phyloP scores from a whole-genome alignment of 441 rosid species.

The Codiaeum variegatum region DNA sequence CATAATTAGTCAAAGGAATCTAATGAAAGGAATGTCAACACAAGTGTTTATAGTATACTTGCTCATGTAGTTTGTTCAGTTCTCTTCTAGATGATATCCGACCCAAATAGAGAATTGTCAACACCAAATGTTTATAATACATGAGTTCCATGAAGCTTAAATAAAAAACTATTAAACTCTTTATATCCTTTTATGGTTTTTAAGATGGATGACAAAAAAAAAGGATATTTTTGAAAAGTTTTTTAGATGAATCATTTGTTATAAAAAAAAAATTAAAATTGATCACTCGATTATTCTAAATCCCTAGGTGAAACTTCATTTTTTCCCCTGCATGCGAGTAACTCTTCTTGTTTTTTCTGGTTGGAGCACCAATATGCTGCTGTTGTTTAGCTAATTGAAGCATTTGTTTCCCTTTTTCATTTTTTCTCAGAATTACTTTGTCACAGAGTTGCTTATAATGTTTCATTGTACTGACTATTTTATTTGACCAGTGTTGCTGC shows the following conservation, averaged over 20 bases:
- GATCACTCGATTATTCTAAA: neutral
- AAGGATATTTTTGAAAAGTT: too few species aligned
- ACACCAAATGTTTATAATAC: neutral
- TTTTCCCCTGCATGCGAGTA: neutral
- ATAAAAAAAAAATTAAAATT: too few species aligned
- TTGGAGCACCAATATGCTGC: neutral
- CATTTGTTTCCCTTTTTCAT: neutral
- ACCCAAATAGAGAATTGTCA: too few species aligned
- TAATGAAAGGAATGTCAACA: neutral
- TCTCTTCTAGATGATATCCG: too few species aligned
- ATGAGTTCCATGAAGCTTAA: neutral
- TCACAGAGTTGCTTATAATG: neutral
- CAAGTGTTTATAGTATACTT: too few species aligned
- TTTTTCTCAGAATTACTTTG: neutral
- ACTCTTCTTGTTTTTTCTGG: neutral
- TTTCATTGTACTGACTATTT: slow-evolving; percentile 12
- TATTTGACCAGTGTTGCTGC: slow-evolving; percentile 18
- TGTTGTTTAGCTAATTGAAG: neutral
- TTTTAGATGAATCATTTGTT: neutral
- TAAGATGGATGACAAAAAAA: too few species aligned
- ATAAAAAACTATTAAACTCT: too few species aligned
- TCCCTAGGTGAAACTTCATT: neutral
- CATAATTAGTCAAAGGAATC: neutral
- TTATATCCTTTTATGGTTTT: neutral
- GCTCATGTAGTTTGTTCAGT: too few species aligned